These are phyloP conservation scores for Termitomyces sp. DNA, from an alignment of 768 basidiomycete genomes.

Conservation along the genomic window DNA sequence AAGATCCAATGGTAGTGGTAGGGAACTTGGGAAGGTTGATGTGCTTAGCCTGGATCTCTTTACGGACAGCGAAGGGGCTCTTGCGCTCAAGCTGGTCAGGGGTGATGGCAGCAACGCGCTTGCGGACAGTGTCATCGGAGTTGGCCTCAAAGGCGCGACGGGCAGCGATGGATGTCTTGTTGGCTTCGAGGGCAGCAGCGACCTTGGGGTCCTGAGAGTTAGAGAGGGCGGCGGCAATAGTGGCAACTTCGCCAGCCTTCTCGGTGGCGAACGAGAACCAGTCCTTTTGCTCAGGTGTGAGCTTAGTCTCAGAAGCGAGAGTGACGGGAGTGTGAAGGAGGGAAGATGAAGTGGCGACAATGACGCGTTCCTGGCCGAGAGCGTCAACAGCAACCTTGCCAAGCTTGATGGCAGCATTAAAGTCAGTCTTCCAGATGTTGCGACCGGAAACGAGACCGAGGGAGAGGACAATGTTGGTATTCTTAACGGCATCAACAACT, in stretches of 20 bases:
- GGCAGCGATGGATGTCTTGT: constrained; percentile 86
- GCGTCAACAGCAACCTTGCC: constrained; percentile 82
- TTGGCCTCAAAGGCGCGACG: constrained; percentile 92
- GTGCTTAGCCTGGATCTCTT: constrained; percentile 84
- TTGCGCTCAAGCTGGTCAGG: constrained; percentile 83
- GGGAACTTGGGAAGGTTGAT: constrained; percentile 96
- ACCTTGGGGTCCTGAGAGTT: constrained; percentile 78
- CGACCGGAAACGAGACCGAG: constrained; percentile 97
- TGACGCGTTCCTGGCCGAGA: constrained; percentile 85
- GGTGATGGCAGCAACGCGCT: constrained; percentile 91
- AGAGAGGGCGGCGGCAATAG: constrained; percentile 81
- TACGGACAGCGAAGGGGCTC: constrained; percentile 84
- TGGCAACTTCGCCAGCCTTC: constrained; percentile 89
- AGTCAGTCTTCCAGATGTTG: constrained; percentile 99
- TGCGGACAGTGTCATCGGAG: constrained; percentile 93
- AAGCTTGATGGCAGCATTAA: constrained; percentile 75
- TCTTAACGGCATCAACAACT: constrained; percentile 80
- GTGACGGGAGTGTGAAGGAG: constrained; percentile 98
- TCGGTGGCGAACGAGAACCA: constrained; percentile 99
- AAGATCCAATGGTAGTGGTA: constrained; percentile 97
- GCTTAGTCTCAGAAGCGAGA: constrained; percentile 86
- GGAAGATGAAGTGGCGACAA: constrained; percentile 95
- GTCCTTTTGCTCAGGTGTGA: constrained; percentile 86
- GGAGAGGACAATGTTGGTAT: constrained; percentile 78
- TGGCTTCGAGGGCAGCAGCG: constrained; percentile 78